Percentiles rank a stretch among this genome's conserved stretches.
Conservation (phyloP, 805 yeast species). For the Pichia cabralensis region DNA sequence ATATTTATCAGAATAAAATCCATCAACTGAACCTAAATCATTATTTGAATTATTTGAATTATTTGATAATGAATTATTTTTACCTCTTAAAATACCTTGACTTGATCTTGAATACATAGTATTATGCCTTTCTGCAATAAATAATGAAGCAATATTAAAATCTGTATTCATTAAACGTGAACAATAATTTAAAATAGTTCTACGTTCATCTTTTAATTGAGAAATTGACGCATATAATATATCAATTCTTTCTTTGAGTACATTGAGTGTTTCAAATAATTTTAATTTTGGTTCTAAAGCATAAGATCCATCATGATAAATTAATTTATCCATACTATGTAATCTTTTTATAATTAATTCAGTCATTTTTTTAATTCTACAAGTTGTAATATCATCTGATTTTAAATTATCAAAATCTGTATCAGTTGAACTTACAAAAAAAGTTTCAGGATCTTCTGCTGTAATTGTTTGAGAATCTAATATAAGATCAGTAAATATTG, state of each 20-base stretch:
- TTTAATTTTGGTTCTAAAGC: constrained; percentile 21
- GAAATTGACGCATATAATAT: constrained; percentile 34
- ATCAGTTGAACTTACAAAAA: constrained; percentile 31
- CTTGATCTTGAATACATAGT: constrained; percentile 23
- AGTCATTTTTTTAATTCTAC: constrained; percentile 35
- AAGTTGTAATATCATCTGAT: not conserved
- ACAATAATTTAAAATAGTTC: constrained; percentile 58
- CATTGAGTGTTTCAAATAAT: constrained; percentile 29
- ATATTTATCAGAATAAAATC: constrained; percentile 14
- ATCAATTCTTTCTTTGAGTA: constrained; percentile 28
- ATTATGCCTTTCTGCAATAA: constrained; percentile 36
- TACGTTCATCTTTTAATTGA: constrained; percentile 61
- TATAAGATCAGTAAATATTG: constrained; percentile 44
- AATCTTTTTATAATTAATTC: constrained; percentile 37
- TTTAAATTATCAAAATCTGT: constrained; percentile 15
- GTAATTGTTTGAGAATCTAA: constrained; percentile 65
- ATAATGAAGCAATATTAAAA: constrained; percentile 45
- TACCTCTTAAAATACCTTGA: constrained; percentile 27
- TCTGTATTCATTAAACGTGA: constrained; percentile 72
- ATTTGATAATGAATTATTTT: not conserved
- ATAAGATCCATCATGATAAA: constrained; percentile 28
- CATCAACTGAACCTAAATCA: not conserved
- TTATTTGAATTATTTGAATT: not conserved
- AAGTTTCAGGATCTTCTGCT: constrained; percentile 65
- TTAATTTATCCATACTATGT: constrained; percentile 23